Evolutionary conservation across 2,329 filamentous ascomycete genomes (phyloP).

Genomic region (Didymella keratinophila): DNA sequence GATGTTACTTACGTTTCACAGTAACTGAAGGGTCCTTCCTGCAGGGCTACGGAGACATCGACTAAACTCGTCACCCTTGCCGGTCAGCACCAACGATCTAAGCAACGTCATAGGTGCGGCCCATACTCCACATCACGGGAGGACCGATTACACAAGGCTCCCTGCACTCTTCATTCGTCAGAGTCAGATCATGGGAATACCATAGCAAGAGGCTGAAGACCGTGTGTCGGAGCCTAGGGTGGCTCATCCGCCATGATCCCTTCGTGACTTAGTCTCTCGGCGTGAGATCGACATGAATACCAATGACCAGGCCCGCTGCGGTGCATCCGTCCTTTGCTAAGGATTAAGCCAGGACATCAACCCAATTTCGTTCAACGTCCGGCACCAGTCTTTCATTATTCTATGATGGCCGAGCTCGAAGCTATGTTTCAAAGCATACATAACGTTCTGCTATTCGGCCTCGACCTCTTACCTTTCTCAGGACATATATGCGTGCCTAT

Average conservation of each 20-base stretch:
- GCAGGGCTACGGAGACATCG: conserved; percentile 30
- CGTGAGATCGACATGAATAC: conserved; percentile 7
- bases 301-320: conserved; percentile 11
- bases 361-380: conserved; percentile 14
- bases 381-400: conserved; percentile 10
- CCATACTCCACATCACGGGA: conserved; percentile 35
- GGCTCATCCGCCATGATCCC: conserved; percentile 3
- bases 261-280: conserved; percentile 15
- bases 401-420: neutral
- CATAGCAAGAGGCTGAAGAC: conserved; percentile 14
- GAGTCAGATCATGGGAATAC: neutral
- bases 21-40: conserved; percentile 22
- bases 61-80: conserved; percentile 21
- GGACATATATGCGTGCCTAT: conserved; percentile 11
- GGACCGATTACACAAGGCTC: conserved; percentile 35
- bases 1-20: conserved; percentile 19
- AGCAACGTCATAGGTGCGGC: conserved; percentile 36
- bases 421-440: conserved; percentile 12
- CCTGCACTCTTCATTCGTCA: conserved; percentile 1
- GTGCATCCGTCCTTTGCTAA: conserved; percentile 12
- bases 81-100: conserved; percentile 26
- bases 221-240: conserved; percentile 10
- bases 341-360: conserved; percentile 14
- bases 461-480: conserved; percentile 14
- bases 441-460: conserved; percentile 1